A percentile compares a stretch with the other conserved stretches of the same genome.
Evolutionary conservation across 2,329 filamentous ascomycete genomes (phyloP).

Genomic region (Dactylellina haptotyla): DNA sequence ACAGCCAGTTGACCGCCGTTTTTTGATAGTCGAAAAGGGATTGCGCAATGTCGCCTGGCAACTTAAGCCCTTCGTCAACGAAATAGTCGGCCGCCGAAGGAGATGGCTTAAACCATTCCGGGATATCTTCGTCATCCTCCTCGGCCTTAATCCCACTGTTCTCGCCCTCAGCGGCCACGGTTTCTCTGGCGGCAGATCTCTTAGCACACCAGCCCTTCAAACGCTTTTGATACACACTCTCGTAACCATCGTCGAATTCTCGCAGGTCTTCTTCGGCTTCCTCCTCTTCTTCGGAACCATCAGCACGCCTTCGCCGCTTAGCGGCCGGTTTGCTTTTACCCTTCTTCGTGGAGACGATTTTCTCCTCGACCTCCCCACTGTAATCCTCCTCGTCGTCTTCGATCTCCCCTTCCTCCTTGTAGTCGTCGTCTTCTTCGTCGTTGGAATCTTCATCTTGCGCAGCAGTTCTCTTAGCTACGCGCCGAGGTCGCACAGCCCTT

Average conservation of each 20-base stretch:
- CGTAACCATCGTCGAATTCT: constrained; percentile 87
- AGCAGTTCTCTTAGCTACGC: constrained; percentile 59
- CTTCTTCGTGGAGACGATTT: not conserved
- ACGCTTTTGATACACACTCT: constrained; percentile 79
- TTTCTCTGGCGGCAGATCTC: constrained; percentile 60
- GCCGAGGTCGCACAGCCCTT: constrained; percentile 65
- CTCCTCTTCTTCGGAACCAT: constrained; percentile 65
- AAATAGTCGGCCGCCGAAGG: constrained; percentile 80
- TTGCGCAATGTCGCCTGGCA: constrained; percentile 92
- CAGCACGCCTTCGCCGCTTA: constrained; percentile 61
- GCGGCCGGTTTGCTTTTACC: constrained; percentile 55
- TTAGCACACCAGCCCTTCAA: constrained; percentile 77
- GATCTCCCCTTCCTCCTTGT: constrained; percentile 60
- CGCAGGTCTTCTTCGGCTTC: constrained; percentile 68
- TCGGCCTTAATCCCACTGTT: constrained; percentile 63
- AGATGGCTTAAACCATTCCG: constrained; percentile 86
- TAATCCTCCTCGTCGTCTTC: constrained; percentile 57
- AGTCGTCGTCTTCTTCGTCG: constrained; percentile 59
- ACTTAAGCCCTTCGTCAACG: constrained; percentile 77
- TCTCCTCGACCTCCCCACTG: constrained; percentile 41
- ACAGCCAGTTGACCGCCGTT: constrained; percentile 94
- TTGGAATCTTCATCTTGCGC: constrained; percentile 61
- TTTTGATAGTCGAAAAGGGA: constrained; percentile 97
- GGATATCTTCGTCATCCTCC: constrained; percentile 64
- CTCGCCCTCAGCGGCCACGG: constrained; percentile 50